Base-by-base conservation (phyloP, 2,329 filamentous ascomycete genomes). In the Xylariaceae sp. region DNA sequence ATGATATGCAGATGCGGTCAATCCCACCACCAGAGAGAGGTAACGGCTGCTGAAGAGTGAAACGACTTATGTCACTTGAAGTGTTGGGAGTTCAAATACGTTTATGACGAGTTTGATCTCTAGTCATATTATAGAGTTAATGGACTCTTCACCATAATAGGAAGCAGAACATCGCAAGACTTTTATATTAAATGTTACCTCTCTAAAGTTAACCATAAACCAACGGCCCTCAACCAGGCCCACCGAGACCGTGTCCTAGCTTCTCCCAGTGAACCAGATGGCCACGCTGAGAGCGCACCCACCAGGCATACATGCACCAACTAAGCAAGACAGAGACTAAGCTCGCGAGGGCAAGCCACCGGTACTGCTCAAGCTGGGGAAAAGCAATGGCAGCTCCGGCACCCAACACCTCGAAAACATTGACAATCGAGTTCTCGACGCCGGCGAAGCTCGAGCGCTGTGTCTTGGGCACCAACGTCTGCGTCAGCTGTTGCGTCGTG, bases 401-500 rank as follows among this genome's bases (percentile, higher is more conserved):
- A 26, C 74, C 73, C 4, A 69, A 48, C 2, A 78, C 64, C 62
- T 77, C 73, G 48, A 74, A 75, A 10, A 73, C 50, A 20, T 72
- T 71, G 11, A 73, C 62, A 40, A 77, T 67, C 4, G 69, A 68
- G 54, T 71, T 70, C 61, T 77, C 75, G 4, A 73, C 71, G 10
- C 75, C 75, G 0, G 73, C 72, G 50, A 77, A 76, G 41, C 70
- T 72, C 0, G 75, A 74, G 13, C 73, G 68, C 16, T 69, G 63
- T 2, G 64, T 55, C 10, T 59, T 55, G 2, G 65, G 59, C 8
- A 73, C 66, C 13, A 63, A 73, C 59, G 44, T 79, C 66, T 66
- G 74, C 59, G 61, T 83, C 57, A 77, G 61, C 55, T 76, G 73
- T 56, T 75, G 73, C 7, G 73, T 75, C 3, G 72, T 74, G 7